Evolutionary conservation across 1,284 basidiomycete species (phyloP), one percentile per base, ranked within the genome.

Genomic region (Ustilago cynodontis): DNA sequence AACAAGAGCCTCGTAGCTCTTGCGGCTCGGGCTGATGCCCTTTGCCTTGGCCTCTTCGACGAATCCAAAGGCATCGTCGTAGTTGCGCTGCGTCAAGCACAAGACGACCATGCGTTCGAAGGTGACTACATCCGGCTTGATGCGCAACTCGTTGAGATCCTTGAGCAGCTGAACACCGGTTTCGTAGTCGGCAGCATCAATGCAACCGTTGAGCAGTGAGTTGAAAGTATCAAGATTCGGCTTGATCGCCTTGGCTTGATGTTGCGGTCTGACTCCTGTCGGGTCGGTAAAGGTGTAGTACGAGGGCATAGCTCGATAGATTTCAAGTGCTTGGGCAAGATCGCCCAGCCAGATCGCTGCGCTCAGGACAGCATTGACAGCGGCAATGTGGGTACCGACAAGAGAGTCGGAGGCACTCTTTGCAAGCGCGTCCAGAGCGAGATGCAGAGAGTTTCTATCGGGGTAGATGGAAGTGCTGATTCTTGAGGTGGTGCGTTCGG

Each of bases 61-160:
- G 37, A 80, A 68, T 0, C 53, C 62, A 39, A 82, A 84, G 0
- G 81, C 81, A 20, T 74, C 71, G 10, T 82, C 78, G 66, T 82
- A 84, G 20, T 50, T 52, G 20, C 31, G 18, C 41, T 82, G 75
- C 24, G 64, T 66, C 20, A 81, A 37, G 56, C 73, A 67, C 24
- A 82, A 57, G 16, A 80, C 55, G 14, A 77, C 66, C 70, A 79
- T 77, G 10, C 74, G 66, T 29, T 84, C 82, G 41, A 77, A 82
- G 11, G 80, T 77, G 18, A 66, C 65, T 10, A 51, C 59, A 29
- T 62, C 59, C 1, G 81, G 78, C 16, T 41, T 28, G 8, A 80
- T 6, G 1, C 22, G 26, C 2, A 50, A 37, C 4, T 26, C 7
- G 24, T 73, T 65, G 39, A 83, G 51, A 20, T 78, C 72, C 35